Percentiles rank a stretch among this genome's conserved stretches.
phyloP scores from a whole-genome alignment of 2,329 filamentous ascomycete species.

The Hyphodiscus sp. region DNA sequence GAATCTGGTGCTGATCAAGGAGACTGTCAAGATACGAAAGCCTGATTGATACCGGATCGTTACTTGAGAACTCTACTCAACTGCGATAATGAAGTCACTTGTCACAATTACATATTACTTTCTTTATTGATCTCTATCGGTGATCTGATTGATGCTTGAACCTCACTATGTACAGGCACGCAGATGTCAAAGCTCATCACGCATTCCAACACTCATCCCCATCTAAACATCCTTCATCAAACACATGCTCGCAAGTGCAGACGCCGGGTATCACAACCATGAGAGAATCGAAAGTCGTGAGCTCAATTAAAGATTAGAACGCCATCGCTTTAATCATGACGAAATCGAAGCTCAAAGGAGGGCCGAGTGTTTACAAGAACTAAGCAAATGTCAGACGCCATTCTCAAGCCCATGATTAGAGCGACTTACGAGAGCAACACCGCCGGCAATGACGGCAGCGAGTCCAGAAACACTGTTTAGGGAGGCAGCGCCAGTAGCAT shows the following conservation, averaged over 20 bases:
- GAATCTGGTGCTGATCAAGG: no score
- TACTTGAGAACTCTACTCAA: no score
- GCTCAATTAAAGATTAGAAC: conserved; percentile 22
- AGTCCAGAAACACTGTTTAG: conserved; percentile 26
- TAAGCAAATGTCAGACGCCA: conserved; percentile 15
- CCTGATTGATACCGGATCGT: no score
- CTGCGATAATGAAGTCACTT: neutral
- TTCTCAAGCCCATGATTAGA: neutral
- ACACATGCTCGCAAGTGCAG: conserved; percentile 18
- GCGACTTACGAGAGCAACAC: conserved; percentile 29
- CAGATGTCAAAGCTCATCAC: conserved; percentile 22
- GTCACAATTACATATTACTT: conserved; percentile 1
- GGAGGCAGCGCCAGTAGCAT: conserved; percentile 24
- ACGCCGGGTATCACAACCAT: conserved; percentile 20
- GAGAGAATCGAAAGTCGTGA: conserved; percentile 20
- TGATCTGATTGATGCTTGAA: conserved; percentile 16
- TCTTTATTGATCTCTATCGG: conserved; percentile 4
- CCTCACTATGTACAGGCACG: conserved; percentile 21
- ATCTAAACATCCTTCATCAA: conserved; percentile 12
- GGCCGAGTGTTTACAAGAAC: conserved; percentile 24
- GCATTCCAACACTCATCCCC: conserved; percentile 17
- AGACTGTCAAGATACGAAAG: no score
- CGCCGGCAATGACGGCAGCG: conserved; percentile 29
- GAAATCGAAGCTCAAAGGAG: conserved; percentile 17
- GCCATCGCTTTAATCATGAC: conserved; percentile 18